These are phyloP conservation scores for Penicillium roqueforti DNA, from an alignment of 495 filamentous ascomycete genomes.

Conservation along the genomic window DNA sequence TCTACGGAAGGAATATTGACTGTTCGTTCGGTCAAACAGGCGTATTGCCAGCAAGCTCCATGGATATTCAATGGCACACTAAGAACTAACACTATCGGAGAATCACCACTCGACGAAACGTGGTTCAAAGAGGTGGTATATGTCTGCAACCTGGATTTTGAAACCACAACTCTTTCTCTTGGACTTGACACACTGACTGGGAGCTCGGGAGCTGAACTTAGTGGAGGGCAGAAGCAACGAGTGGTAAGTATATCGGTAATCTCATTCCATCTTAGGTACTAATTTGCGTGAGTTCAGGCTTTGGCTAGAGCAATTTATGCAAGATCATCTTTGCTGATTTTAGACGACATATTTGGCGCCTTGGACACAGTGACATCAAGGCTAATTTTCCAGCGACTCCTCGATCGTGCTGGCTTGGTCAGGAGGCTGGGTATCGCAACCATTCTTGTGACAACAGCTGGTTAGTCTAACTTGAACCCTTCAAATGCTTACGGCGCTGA, in stretches of 20 bases:
- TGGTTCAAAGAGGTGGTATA: not conserved
- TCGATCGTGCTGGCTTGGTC: not conserved
- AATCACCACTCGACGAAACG: not conserved
- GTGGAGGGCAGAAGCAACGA: not conserved
- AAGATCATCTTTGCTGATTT: not conserved
- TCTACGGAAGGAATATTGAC: not conserved
- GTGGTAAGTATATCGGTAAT: not conserved
- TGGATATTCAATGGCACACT: slow-evolving; percentile 5
- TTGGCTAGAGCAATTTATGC: not conserved
- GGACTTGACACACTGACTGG: not conserved
- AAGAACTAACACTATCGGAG: not conserved
- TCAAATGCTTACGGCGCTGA: not conserved
- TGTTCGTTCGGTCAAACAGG: not conserved
- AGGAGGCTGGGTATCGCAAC: not conserved
- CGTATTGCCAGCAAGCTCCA: not conserved
- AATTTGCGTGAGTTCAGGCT: not conserved
- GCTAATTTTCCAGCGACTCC: not conserved
- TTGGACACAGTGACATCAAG: not conserved
- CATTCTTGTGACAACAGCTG: not conserved
- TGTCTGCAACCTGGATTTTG: not conserved
- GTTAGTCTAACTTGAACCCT: not conserved
- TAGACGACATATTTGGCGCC: not conserved
- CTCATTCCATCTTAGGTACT: not conserved
- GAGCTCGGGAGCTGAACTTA: not conserved
- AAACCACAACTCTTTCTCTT: not conserved